Base-by-base conservation (phyloP, 2,329 filamentous ascomycete species). In the Fusarium dlaminii region DNA sequence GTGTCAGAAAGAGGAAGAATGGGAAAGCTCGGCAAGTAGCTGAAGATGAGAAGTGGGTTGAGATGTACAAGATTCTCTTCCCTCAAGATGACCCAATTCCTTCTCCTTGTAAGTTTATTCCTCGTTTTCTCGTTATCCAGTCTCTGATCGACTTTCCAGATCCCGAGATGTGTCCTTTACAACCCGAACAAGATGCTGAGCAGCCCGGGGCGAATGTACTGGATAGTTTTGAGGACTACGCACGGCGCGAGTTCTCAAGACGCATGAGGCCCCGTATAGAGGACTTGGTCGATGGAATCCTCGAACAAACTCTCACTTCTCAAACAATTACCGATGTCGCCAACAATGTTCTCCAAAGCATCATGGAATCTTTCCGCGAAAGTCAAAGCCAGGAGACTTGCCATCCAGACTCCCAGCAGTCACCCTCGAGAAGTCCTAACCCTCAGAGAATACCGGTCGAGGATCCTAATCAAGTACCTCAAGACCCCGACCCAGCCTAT, bases 1-100 rank as follows among this genome's bases (percentile, higher is more conserved):
- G 62, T 6, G 2, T 24, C 1, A 34, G 57, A 22, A 63, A 40
- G 39, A 30, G 45, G 5, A 63, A 63, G 5, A 64, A 49, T 14
- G 45, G 57, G 0, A 65, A 52, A 18, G 4, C 30, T 15, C 32
- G 2, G 12, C 34, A 63, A 11, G 32, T 27, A 11, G 3, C 30
- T 0, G 63, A 65, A 22, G 57, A 45, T 15, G 63, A 54, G 15
- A 63, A 54, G 5, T 65, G 63, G 63, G 29, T 17, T 15, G 63
- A 63, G 2, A 46, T 54, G 20, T 65, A 65, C 1, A 63, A 22
- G n/a, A 63, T 65, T 30, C n/a, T 65, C 20, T 65, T 65, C 3
- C 63, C 63, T 34, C 5, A 46, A 5, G 57, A 63, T 1, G 14
- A 30, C 2, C 30, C 46, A 0, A 4, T 54, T 2, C 63, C 63